phyloP scores from a whole-genome alignment of 225 moss, liverwort and hornwort species.

The Takakia lepidozioides region DNA sequence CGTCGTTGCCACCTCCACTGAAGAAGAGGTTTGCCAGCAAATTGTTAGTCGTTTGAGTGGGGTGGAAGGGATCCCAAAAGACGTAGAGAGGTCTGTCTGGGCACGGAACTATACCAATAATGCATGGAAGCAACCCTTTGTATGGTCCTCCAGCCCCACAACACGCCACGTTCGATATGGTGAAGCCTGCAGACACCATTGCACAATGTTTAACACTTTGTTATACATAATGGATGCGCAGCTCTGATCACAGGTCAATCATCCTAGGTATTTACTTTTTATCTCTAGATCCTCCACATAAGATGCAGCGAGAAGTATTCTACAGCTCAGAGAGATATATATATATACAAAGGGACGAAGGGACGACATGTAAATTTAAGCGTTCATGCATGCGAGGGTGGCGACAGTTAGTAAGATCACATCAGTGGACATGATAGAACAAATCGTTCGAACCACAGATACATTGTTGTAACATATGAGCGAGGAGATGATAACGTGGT shows the following conservation, averaged over 20 bases:
- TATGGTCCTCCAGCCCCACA: slow-evolving; percentile 59
- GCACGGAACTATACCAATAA: slow-evolving; percentile 26
- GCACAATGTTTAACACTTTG: neutral
- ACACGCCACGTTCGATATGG: slow-evolving; percentile 38
- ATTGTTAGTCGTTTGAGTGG: slow-evolving; percentile 44
- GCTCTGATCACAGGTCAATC: no score
- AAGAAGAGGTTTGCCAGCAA: slow-evolving; percentile 29
- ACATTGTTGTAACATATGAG: no score
- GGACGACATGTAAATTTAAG: neutral
- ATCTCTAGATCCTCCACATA: no score
- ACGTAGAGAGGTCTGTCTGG: slow-evolving; percentile 23
- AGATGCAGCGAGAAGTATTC: no score
- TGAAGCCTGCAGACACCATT: slow-evolving; percentile 29
- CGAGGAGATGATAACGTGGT: no score
- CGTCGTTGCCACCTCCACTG: slow-evolving; percentile 21
- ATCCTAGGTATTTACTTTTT: no score
- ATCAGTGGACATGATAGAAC: no score
- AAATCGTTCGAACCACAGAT: no score
- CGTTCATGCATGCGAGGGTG: no score
- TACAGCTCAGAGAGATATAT: neutral
- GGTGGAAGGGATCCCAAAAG: slow-evolving; percentile 79
- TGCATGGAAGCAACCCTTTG: slow-evolving; percentile 41
- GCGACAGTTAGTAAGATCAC: no score
- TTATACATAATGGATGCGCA: neutral
- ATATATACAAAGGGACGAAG: neutral